phyloP scores from a whole-genome alignment of 305 asterid genomes.

The Vinca major region DNA sequence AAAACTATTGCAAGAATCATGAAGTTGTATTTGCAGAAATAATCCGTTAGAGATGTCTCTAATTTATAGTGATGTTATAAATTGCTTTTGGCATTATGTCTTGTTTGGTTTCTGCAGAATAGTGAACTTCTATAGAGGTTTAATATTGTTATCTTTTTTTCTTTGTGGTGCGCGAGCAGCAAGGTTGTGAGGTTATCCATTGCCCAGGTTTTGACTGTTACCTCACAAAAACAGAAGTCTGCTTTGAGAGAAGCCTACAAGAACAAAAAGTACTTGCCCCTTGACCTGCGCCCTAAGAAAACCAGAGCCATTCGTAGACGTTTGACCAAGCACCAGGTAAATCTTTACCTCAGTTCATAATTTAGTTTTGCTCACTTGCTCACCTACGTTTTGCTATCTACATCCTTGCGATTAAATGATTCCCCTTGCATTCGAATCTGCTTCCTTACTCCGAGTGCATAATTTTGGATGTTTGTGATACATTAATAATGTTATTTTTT shows the following conservation, averaged over 20 bases:
- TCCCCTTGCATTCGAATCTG: not conserved
- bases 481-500: not conserved
- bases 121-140: not conserved
- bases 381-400: not conserved
- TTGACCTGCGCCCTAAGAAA: slow-evolving; percentile 26
- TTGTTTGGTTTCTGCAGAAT: too few species aligned
- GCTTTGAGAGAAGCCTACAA: slow-evolving; percentile 26
- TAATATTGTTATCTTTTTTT: too few species aligned
- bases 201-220: slow-evolving; percentile 26
- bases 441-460: not conserved
- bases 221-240: slow-evolving; percentile 24
- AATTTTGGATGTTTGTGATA: not conserved
- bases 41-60: too few species aligned
- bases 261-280: slow-evolving; percentile 26
- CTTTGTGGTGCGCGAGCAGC: slow-evolving; percentile 12
- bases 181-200: slow-evolving; percentile 27
- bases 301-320: slow-evolving; percentile 26
- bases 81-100: too few species aligned
- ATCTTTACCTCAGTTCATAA: not conserved
- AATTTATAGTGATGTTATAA: too few species aligned
- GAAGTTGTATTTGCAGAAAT: too few species aligned
- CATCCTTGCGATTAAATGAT: not conserved
- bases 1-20: not conserved
- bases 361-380: not conserved
- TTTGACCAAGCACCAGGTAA: slow-evolving; percentile 28